phyloP scores from a whole-genome alignment of 192 early-diverging fungal genomes.

The Podila horticola region DNA sequence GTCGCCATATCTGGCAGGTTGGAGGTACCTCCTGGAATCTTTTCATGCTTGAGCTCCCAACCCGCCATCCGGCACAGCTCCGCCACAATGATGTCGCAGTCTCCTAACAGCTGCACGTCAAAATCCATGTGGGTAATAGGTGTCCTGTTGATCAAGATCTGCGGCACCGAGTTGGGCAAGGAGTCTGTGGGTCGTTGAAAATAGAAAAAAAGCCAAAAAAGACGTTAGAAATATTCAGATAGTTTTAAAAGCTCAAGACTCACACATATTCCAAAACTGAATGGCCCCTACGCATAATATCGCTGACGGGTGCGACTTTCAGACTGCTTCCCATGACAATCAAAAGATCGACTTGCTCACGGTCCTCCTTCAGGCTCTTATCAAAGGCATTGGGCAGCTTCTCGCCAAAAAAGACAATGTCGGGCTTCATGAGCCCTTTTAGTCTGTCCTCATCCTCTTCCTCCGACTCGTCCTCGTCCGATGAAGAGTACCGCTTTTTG shows the following conservation, averaged over 20 bases:
- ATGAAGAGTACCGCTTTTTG: conserved; percentile 14
- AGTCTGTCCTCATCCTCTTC: conserved; percentile 52
- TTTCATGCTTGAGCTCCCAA: conserved; percentile 80
- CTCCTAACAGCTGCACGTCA: conserved; percentile 89
- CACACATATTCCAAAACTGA: background rate
- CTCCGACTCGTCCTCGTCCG: conserved; percentile 62
- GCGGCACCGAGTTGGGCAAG: conserved; percentile 84
- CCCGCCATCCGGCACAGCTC: conserved; percentile 76
- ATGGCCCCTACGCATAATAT: conserved; percentile 74
- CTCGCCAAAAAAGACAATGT: conserved; percentile 98
- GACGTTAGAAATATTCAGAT: background rate
- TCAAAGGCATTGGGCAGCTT: conserved; percentile 88
- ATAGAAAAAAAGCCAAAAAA: background rate
- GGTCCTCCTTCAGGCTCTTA: conserved; percentile 73
- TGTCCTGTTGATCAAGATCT: conserved; percentile 93
- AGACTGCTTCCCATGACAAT: conserved; percentile 97
- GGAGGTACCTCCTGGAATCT: conserved; percentile 66
- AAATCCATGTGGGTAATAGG: conserved; percentile 87
- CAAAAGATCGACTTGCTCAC: conserved; percentile 83
- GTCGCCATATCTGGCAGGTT: conserved; percentile 24
- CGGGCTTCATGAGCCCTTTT: conserved; percentile 88
- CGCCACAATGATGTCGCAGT: conserved; percentile 85
- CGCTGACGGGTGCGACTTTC: conserved; percentile 93
- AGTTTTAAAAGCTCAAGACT: background rate
- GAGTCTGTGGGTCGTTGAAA: conserved; percentile 47